Conservation (phyloP, 192 early-diverging fungal genomes). For the Dissophora globulifera region DNA sequence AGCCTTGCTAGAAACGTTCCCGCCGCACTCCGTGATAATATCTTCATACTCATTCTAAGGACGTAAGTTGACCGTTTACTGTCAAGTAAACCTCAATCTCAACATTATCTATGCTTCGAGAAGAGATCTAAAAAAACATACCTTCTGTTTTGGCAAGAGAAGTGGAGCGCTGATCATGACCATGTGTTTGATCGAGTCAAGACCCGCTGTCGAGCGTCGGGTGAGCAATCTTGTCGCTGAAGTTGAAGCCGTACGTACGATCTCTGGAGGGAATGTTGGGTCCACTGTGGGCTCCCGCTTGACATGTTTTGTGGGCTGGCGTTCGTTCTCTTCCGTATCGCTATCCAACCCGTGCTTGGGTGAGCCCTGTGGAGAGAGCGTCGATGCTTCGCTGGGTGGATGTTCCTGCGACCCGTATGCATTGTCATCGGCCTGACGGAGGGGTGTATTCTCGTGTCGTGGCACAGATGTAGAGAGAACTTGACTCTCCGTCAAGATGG, state of each 20-base stretch:
- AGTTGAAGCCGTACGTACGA: background rate
- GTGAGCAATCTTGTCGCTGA: slow-evolving; percentile 5
- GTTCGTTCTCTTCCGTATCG: slow-evolving; percentile 14
- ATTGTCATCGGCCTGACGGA: no score
- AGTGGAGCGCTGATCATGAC: slow-evolving; percentile 11
- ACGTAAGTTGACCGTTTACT: background rate
- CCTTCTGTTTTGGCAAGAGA: background rate
- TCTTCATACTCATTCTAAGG: background rate
- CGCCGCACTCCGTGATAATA: background rate
- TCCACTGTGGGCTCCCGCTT: no score
- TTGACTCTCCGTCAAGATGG: slow-evolving; percentile 9
- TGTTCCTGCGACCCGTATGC: no score
- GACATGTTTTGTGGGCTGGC: slow-evolving; percentile 2
- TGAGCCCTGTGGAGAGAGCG: background rate
- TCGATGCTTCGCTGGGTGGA: slow-evolving; percentile 4
- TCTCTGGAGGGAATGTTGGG: background rate
- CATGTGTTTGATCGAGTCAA: background rate
- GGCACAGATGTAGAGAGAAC: background rate
- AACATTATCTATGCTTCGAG: background rate
- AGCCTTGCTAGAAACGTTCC: slow-evolving; percentile 1
- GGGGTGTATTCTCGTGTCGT: background rate
- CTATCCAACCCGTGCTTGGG: slow-evolving; percentile 18
- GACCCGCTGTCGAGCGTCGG: slow-evolving; percentile 6
- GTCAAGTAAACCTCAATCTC: no score
- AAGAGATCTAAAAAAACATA: background rate